Base-by-base conservation (phyloP, 2,329 filamentous ascomycete species). In the Cyclaneusma minus region DNA sequence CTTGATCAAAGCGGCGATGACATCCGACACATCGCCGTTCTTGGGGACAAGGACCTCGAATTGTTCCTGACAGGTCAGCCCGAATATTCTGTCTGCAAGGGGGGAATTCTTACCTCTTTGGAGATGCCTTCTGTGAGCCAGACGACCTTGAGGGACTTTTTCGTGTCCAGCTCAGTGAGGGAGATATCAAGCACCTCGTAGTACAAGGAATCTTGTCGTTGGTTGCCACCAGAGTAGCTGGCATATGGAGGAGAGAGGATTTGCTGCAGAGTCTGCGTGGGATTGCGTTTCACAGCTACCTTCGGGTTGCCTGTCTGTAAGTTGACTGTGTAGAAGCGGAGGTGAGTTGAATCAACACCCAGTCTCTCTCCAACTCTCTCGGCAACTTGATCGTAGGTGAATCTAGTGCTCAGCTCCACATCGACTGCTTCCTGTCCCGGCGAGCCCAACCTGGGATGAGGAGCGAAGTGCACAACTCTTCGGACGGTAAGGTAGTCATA, bases 141-240 rank as follows among this genome's bases (percentile, higher is more conserved):
- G 2, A 64, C 80, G 24, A 98, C 56, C 49, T 81, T 87, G 35
- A 95, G 58, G 30, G 60, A 70, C 58, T 91, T 94, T 59, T 92
- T 89, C 30, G 81, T 89, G 45, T 98, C 89, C 22, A 92, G 63
- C 50, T 98, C 91, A 13, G 81, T 79, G 24, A 98, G 56, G 42
- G 83, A 93, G 60, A 94, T 92, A 35, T 98, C 89, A 21, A 98
- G 58, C 15, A 95, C 70, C 49, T 98, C 89, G 45, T 85, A 98
- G 50, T 76, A 95, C 27, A 98, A 60, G 1, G 77, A 70, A 50
- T 95, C 87, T 12, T 65, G 55, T 29, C 74, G 67, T 44, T 84
- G 79, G 16, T 64, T 72, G 30, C 67, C 66, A 38, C 73, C 79
- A 26, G 76, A 64, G 38, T 83, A 78, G 7, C 65, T 65, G 37